Base-by-base conservation (phyloP, 768 basidiomycete genomes). In the Sporobolomyces pararoseus region DNA sequence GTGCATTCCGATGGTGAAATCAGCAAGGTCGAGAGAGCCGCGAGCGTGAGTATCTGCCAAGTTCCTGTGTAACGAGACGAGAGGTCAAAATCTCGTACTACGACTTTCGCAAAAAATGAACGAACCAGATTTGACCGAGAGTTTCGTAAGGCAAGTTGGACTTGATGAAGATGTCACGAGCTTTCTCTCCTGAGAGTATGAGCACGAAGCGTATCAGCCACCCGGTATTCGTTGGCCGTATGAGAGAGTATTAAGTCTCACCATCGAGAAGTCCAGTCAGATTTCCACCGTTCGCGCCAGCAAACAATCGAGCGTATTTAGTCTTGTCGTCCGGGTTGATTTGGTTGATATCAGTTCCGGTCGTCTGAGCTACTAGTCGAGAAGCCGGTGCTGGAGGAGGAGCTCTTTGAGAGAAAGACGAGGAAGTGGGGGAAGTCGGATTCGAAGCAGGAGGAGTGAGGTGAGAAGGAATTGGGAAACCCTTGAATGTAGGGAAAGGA, bases 11-110 rank as follows among this genome's bases (percentile, higher is more conserved):
- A 99, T 86, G 68, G 89, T 88, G 78, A 99, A 99, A 80, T 99
- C 96, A 52, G 88, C 84, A 21, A 86, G 82, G 79, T 99, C 96
- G 68, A 99, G 86, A 17, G 84, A 82, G 60, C 96, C 95, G 70
- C 96, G 85, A 74, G 89, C 86, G 80, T 94, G 89, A 5, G 93
- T 94, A 79, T 99, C 96, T n/a, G 94, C 89, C 46, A 99, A 84
- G 72, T 84, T 88, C 94, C 93, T 96, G 75, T 4, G 55, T 23
- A 29, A 17, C 39, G 63, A 39, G 58, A 54, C 19, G 34, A 6
- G 51, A 32, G 59, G 25, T 19, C n/a, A n/a, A n/a, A n/a, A n/a
- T n/a, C n/a, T n/a, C n/a, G n/a, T n/a, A n/a, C 47, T 49, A 32
- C 35, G n/a, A 34, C 10, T 60, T 44, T 47, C 32, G 42, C 4